Percentiles rank a stretch among this genome's conserved stretches.
Evolutionary conservation across 2,329 filamentous ascomycete species (phyloP).

Genomic region (Epichloe gansuensis): DNA sequence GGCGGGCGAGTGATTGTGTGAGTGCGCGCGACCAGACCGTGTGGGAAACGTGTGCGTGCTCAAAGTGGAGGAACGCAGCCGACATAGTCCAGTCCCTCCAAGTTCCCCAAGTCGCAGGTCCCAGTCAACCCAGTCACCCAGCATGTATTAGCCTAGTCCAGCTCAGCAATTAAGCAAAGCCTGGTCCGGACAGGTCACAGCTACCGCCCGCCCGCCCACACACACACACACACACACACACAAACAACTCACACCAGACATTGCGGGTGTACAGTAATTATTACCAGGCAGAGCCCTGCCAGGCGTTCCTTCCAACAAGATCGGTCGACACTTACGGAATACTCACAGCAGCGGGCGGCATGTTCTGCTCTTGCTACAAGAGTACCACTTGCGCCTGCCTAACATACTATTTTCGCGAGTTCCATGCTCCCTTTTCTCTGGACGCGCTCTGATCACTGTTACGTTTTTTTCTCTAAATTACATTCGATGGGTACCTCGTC

Average conservation of each 20-base stretch:
- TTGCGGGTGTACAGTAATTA: not conserved
- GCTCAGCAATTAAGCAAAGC: not conserved
- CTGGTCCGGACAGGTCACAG: slow-evolving; percentile 1
- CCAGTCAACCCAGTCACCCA: not conserved
- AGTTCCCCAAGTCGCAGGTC: not conserved
- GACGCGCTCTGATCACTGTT: not conserved
- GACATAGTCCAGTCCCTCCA: slow-evolving; percentile 1
- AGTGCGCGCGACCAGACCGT: slow-evolving; percentile 18
- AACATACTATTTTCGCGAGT: not conserved
- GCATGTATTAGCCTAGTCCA: not conserved
- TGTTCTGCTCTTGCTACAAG: not conserved
- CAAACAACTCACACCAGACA: not conserved
- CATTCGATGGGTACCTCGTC: too few relatives aligned
- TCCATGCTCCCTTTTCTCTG: not conserved
- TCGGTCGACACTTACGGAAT: not conserved
- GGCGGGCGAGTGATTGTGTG: slow-evolving; percentile 43
- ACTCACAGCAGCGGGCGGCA: not conserved
- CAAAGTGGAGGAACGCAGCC: slow-evolving; percentile 19
- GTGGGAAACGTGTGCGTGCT: slow-evolving; percentile 4
- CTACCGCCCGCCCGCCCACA: not conserved
- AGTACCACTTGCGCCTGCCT: not conserved
- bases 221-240: not conserved
- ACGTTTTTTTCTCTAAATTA: too few relatives aligned
- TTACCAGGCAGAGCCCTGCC: not conserved
- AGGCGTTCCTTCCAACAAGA: not conserved